Conservation (phyloP, 257 asterid species). For the Solanum bukasovii region DNA sequence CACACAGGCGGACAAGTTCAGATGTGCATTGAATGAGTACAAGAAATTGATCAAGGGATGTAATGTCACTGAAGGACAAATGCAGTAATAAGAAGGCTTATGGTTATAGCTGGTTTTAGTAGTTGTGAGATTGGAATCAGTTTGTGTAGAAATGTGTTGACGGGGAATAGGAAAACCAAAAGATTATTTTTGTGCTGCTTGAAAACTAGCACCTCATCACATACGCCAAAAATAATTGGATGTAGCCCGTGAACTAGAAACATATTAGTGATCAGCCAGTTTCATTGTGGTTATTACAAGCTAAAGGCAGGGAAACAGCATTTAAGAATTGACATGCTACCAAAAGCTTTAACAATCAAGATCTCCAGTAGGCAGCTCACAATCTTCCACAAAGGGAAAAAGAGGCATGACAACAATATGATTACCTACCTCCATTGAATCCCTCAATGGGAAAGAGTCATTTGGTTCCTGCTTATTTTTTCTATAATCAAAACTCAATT, state of each 20-base stretch:
- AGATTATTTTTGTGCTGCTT: neutral
- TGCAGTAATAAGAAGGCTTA: neutral
- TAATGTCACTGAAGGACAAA: neutral
- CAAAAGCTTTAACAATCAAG: neutral
- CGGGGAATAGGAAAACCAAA: neutral
- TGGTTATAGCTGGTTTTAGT: neutral
- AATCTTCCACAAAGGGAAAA: neutral
- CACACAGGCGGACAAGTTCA: neutral
- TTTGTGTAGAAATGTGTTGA: neutral
- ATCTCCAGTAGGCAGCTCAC: neutral
- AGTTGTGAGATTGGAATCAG: neutral
- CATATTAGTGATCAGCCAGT: neutral
- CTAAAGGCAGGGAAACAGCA: neutral
- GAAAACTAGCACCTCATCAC: neutral
- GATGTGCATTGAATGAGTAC: neutral
- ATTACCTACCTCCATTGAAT: conserved; percentile 57
- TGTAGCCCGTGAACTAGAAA: neutral
- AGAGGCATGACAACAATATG: neutral
- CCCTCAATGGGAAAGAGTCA: conserved; percentile 30
- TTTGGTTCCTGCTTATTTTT: conserved; percentile 48
- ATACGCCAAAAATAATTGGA: neutral
- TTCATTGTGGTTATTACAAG: neutral
- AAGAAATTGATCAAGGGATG: neutral
- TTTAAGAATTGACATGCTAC: neutral
- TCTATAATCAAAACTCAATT: conserved; percentile 65